Evolutionary conservation across 2,329 filamentous ascomycete species (phyloP), one percentile per base, ranked within the genome.

Genomic region (Ophioceras dolichostomum): DNA sequence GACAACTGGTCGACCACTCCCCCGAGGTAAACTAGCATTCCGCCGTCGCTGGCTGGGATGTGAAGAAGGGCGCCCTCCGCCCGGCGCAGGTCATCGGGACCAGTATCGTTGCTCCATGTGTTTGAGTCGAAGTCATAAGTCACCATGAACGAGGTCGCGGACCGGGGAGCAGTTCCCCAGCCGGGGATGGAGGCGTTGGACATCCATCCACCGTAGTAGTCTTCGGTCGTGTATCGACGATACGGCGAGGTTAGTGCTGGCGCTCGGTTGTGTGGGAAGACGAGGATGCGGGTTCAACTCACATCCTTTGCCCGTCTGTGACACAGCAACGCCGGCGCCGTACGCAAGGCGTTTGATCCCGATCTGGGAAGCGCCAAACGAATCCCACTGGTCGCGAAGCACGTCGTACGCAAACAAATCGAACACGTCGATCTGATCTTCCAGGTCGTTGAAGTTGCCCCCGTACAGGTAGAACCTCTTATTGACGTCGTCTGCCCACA

Each of bases 391-490:
- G 42, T 78, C 57, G 39, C 70, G 56, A 24, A 76, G 46, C 5
- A 68, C 59, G 45, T 80, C 76, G 53, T 76, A 80, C 5, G 62
- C 58, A 55, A 69, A 75, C 20, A 79, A 62, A 17, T 55, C 55
- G 38, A 70, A 68, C 1, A 28, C 37, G 10, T 61, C 50, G 27
- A 60, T 55, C 1, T 71, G 68, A 2, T 42, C 40, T 19, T 59
- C 49, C 20, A 58, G 49, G 12, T 47, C 49, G 40, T 53, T 51
- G 45, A 67, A 71, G 43, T 78, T 69, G 32, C 76, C 76, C 10
- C 76, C 76, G 47, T 70, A 80, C 2, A 75, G 59, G 49, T 76
- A 79, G 35, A 81, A 65, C 31, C 67, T 61, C 49, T 78, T 77
- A 55, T 81, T 80, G 28, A 74, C 61, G 19, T 66, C 58, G 49